Evolutionary conservation across 2,329 filamentous ascomycete genomes (phyloP), one percentile per base, ranked within the genome.

Genomic region (Dactylonectria macrodidyma): DNA sequence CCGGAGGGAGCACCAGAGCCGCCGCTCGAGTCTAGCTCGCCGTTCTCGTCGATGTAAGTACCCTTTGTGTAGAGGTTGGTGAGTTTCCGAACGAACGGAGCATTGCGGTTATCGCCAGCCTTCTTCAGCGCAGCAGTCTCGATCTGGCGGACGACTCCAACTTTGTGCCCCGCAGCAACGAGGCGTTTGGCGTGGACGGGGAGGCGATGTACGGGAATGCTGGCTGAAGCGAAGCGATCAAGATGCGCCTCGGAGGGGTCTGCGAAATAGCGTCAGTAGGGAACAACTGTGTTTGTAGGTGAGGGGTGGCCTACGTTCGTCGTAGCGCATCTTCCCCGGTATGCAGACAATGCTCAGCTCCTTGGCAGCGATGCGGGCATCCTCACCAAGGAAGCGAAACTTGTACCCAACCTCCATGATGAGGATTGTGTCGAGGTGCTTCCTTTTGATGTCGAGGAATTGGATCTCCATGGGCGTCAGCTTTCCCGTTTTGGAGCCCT

Each of bases 41-140:
- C 95, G 10, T 93, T 88, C 79, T 99, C 96, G 77, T 98, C 96
- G 64, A 99, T 92, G 75, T 98, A 99, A 2, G 96, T 99, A 50
- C 95, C 96, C 80, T 98, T 99, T 9, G 96, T 99, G 82, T 99
- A 99, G 7, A 99, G 87, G 77, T 97, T 98, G 16, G 96, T 98
- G 75, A 99, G 90, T 76, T 97, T 96, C 41, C 96, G 91, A 44
- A 94, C 89, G 75, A 99, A 99, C 0, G 96, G 95, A 0, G 95
- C 89, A 77, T 97, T 98, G 65, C 94, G 90, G 80, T 98, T 99
- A 78, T 97, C 95, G 51, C 96, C 95, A 1, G 91, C 96, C 71
- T 97, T 97, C 80, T 99, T 99, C 68, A 99, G 84, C 0, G 96
- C 96, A 2, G 96, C 96, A 0, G 96, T 99, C 81, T 99, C 96